phyloP scores from a whole-genome alignment of 192 early-diverging fungal species.

The Backusella tarrabulga region DNA sequence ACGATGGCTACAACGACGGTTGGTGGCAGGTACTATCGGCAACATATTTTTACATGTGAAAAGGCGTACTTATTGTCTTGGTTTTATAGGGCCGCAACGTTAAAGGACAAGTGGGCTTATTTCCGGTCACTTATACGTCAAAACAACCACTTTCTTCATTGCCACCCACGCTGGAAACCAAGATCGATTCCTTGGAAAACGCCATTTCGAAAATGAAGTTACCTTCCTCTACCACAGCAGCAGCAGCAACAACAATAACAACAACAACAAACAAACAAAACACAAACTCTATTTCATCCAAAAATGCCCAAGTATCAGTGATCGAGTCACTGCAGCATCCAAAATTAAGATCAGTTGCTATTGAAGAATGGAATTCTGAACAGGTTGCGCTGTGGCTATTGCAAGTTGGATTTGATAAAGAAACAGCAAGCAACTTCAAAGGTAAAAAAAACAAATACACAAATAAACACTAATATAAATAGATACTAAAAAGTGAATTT shows the following conservation, averaged over 20 bases:
- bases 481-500: no score
- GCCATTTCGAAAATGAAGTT: slow-evolving; percentile 7
- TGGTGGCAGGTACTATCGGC: slow-evolving; percentile 68
- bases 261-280: neutral
- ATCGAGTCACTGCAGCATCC: neutral
- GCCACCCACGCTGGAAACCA: neutral
- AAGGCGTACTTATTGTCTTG: neutral
- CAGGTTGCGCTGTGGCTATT: slow-evolving; percentile 27
- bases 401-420: slow-evolving; percentile 20
- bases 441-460: slow-evolving; percentile 1
- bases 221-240: neutral
- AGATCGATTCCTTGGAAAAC: slow-evolving; percentile 12
- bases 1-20: slow-evolving; percentile 73
- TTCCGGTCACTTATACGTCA: slow-evolving; percentile 67
- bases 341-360: neutral
- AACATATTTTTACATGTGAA: neutral
- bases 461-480: no score
- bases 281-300: neutral
- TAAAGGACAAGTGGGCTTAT: slow-evolving; percentile 65
- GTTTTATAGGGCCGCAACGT: slow-evolving; percentile 60
- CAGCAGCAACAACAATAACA: neutral
- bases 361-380: slow-evolving; percentile 29
- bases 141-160: neutral
- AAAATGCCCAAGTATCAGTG: slow-evolving; percentile 13
- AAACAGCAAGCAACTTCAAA: slow-evolving; percentile 16